Conservation (phyloP, 2,329 filamentous ascomycete genomes). For the Aspergillus unguis region DNA sequence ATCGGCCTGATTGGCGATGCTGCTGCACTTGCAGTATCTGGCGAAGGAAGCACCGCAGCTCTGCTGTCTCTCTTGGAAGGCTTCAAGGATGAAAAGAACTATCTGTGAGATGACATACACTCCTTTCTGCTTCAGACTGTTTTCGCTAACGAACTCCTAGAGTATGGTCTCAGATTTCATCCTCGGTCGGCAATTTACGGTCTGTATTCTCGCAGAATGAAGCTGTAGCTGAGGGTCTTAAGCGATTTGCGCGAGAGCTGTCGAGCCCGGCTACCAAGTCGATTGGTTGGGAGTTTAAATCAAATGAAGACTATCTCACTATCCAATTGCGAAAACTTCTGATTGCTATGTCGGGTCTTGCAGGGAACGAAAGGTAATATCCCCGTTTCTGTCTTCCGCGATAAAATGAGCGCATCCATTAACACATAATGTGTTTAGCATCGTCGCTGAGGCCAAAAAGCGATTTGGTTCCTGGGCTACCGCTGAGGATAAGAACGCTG, state of each 20-base stretch:
- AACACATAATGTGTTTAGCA: constrained; percentile 41
- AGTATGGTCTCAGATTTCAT: constrained; percentile 83
- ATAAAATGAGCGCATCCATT: constrained; percentile 8
- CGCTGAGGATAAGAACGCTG: constrained; percentile 61
- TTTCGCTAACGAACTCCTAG: constrained; percentile 28
- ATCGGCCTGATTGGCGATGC: constrained; percentile 90
- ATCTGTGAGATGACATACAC: constrained; percentile 53
- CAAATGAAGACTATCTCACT: constrained; percentile 75
- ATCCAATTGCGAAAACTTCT: constrained; percentile 80
- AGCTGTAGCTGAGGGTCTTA: constrained; percentile 66
- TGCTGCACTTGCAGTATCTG: constrained; percentile 81
- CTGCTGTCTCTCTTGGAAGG: constrained; percentile 80
- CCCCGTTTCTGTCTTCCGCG: constrained; percentile 33
- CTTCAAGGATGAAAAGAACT: constrained; percentile 77
- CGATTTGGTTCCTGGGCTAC: constrained; percentile 77
- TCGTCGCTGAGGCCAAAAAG: constrained; percentile 68
- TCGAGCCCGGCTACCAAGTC: constrained; percentile 71
- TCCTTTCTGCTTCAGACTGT: background rate
- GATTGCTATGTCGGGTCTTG: constrained; percentile 69
- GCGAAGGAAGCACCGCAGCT: constrained; percentile 75
- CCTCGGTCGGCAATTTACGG: constrained; percentile 71
- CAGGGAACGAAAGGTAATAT: constrained; percentile 67
- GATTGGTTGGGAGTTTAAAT: constrained; percentile 80
- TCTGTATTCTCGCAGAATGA: constrained; percentile 80
- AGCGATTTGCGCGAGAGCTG: constrained; percentile 74